phyloP scores from a whole-genome alignment of 805 yeast species.

The Scheffersomyces lignosus region DNA sequence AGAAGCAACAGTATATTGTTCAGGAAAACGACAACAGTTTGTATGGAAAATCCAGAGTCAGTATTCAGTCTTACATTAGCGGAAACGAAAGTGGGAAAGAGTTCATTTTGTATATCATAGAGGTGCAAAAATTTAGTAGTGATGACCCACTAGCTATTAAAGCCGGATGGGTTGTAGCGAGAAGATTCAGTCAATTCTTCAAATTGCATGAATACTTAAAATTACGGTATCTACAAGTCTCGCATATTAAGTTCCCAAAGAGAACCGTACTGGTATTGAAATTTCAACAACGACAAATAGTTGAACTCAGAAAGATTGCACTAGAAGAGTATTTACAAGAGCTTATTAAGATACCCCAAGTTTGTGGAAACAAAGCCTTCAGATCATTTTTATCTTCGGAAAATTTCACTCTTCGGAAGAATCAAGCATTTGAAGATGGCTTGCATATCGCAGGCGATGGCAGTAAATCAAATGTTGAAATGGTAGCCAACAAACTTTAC shows the following conservation, averaged over 20 bases:
- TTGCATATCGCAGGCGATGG: conserved; percentile 7
- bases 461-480: conserved; percentile 22
- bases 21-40: conserved; percentile 81
- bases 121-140: conserved; percentile 56
- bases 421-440: conserved; percentile 27
- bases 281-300: conserved; percentile 62
- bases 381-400: conserved; percentile 79
- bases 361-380: conserved; percentile 72
- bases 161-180: conserved; percentile 88
- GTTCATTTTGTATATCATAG: conserved; percentile 71
- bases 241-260: conserved; percentile 55
- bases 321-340: conserved; percentile 63
- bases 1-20: conserved; percentile 76
- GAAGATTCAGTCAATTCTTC: conserved; percentile 84
- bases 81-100: conserved; percentile 60
- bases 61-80: conserved; percentile 53
- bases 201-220: conserved; percentile 66
- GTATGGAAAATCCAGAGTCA: conserved; percentile 61
- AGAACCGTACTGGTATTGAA: conserved; percentile 63
- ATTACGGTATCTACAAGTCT: conserved; percentile 49
- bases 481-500: conserved; percentile 36
- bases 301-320: conserved; percentile 61
- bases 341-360: conserved; percentile 60
- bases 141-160: conserved; percentile 44
- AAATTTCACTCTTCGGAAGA: conserved; percentile 42